A percentile compares a stretch with the other conserved stretches of the same genome.
Conservation (phyloP, 2,329 filamentous ascomycete species). For the Cylindrodendrum hubeiense region DNA sequence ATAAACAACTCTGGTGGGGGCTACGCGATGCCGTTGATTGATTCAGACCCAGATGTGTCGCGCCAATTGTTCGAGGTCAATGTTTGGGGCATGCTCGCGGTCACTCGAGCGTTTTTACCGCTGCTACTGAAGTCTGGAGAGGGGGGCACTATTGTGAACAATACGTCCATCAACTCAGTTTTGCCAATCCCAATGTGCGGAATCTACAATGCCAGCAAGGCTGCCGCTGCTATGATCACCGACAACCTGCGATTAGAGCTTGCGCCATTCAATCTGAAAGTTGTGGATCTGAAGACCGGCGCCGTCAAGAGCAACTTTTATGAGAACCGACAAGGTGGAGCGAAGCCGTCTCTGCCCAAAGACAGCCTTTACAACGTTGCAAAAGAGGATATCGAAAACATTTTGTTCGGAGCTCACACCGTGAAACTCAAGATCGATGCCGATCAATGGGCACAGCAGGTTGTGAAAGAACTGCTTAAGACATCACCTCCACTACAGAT, state of each 20-base stretch:
- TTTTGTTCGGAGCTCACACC: too few relatives aligned
- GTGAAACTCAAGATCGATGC: too few relatives aligned
- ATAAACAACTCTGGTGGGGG: conserved; percentile 47
- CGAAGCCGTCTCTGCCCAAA: too few relatives aligned
- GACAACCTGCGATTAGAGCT: conserved; percentile 45
- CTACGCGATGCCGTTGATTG: conserved; percentile 41
- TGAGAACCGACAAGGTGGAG: conserved; percentile 1
- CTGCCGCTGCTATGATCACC: conserved; percentile 38
- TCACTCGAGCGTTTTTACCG: conserved; percentile 39
- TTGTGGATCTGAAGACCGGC: conserved; percentile 44
- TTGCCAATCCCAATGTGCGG: conserved; percentile 40
- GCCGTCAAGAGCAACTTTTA: conserved; percentile 39
- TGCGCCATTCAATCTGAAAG: conserved; percentile 41
- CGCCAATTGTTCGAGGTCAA: conserved; percentile 43
- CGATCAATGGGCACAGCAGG: too few relatives aligned
- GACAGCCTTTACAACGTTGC: too few relatives aligned
- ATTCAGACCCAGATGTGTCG: conserved; percentile 33
- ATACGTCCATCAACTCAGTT: conserved; percentile 30
- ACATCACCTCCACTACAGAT: too few relatives aligned
- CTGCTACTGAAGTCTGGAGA: conserved; percentile 32
- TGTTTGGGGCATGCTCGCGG: conserved; percentile 39
- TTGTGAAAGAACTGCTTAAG: too few relatives aligned
- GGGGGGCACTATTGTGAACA: conserved; percentile 34
- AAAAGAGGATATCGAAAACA: too few relatives aligned
- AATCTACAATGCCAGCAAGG: conserved; percentile 45